phyloP scores from a whole-genome alignment of 345 rosid genomes.

The Euphorbia tirucalli region DNA sequence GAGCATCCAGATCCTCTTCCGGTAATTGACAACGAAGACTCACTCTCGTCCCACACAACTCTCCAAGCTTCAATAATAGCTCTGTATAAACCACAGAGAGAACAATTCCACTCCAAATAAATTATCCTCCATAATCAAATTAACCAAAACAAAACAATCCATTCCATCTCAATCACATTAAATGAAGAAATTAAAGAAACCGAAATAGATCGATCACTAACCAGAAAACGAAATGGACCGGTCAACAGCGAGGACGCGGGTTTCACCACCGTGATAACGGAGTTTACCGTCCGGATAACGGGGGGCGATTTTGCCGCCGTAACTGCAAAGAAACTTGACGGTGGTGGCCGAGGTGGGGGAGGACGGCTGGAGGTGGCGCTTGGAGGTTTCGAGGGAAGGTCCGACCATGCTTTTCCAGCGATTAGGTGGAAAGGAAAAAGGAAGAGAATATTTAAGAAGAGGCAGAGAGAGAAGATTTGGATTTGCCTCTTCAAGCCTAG shows the following conservation, averaged over 20 bases:
- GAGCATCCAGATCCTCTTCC: constrained; percentile 79
- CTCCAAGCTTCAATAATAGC: constrained; percentile 60
- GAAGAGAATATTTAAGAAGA: neutral
- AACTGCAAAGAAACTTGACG: constrained; percentile 80
- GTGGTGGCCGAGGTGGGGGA: constrained; percentile 22
- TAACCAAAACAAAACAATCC: neutral
- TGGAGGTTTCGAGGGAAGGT: constrained; percentile 24
- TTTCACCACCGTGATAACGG: constrained; percentile 83
- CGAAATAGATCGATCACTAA: constrained; percentile 26
- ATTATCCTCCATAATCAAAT: constrained; percentile 9
- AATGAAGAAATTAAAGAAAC: neutral
- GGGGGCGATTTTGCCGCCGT: constrained; percentile 82
- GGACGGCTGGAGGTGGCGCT: neutral
- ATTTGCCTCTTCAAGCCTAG: constrained; percentile 49
- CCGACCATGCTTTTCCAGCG: constrained; percentile 37
- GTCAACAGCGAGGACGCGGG: constrained; percentile 79
- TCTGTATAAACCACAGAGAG: constrained; percentile 46
- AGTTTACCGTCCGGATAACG: constrained; percentile 83
- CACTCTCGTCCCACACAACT: constrained; percentile 53
- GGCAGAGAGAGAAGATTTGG: neutral
- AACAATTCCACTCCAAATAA: constrained; percentile 29
- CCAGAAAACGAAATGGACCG: constrained; percentile 72
- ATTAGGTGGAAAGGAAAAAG: neutral
- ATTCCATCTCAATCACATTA: neutral
- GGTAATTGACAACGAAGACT: constrained; percentile 87